Percentiles rank a stretch among this genome's conserved stretches.
Conservation (phyloP, 345 rosid species). For the Euphorbia peplus region DNA sequence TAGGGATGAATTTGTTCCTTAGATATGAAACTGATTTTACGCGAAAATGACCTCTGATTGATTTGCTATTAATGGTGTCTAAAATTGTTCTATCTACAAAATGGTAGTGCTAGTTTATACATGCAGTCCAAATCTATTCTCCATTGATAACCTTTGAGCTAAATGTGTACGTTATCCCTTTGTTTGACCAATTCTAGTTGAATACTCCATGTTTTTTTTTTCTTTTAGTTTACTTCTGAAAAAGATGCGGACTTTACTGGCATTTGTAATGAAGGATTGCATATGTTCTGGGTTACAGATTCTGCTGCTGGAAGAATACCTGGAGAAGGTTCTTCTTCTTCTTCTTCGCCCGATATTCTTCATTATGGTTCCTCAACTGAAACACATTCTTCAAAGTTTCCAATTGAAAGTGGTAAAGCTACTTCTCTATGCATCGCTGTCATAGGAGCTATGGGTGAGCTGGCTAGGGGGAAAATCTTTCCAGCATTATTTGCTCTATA, state of each 20-base stretch:
- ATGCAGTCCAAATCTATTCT: no score
- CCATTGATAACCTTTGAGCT: no score
- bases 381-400: constrained; percentile 24
- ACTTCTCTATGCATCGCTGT: constrained; percentile 70
- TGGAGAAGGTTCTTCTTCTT: constrained; percentile 9
- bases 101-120: no score
- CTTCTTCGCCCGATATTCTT: constrained; percentile 13
- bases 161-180: no score
- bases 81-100: no score
- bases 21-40: no score
- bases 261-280: background rate
- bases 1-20: no score
- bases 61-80: no score
- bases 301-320: constrained; percentile 14
- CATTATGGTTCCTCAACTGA: constrained; percentile 9
- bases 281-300: constrained; percentile 14
- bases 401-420: constrained; percentile 30
- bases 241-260: background rate
- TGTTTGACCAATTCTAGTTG: background rate
- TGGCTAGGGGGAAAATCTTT: constrained; percentile 61
- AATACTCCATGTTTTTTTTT: background rate
- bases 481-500: constrained; percentile 76
- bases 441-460: constrained; percentile 75
- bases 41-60: no score
- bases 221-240: background rate